Base-by-base conservation (phyloP, 805 yeast species). In the Komagataella pastoris region DNA sequence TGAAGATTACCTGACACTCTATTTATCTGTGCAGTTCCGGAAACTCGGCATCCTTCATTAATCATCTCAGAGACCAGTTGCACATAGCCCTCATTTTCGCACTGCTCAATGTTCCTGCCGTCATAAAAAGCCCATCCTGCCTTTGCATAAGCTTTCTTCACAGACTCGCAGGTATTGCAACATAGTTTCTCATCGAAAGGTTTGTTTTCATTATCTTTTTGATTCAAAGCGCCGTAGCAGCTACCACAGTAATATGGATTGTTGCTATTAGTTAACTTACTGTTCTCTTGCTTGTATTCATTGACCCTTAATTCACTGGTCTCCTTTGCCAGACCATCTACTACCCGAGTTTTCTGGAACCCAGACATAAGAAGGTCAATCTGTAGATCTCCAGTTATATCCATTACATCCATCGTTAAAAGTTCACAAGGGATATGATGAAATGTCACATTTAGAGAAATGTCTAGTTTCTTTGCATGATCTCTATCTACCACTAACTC, bases 1-100 rank as follows among this genome's bases (percentile, higher is more conserved):
- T 93, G 98, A 56, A 93, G 69, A 61, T 88, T 85, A 49, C 99
- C 99, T 19, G 85, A 82, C 47, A 93, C 85, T 68, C 95, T 80
- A 66, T 87, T 87, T 61, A 93, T 79, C 58, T 79, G 71, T 6
- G 95, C 83, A 19, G 76, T 72, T 30, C 99, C 99, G 55, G 76
- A 75, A 46, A 93, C 74, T 56, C 95, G 76, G 67, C 99, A 93
- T 24, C 99, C 99, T 68, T 91, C 96, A 53, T 73, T 62, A 51
- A 87, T 68, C 59, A 83, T 75, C 14, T 73, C 75, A 50, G 71
- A 73, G 50, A 90, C 65, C 47, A 69, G 72, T n/a, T 70, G 61
- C 24, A 88, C 95, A 64, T 87, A 89, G 6, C 96, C 93, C 65
- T 88, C 96, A 12, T 70, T 71, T 63, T 88, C 96, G 75, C 99